A percentile compares a stretch with the other conserved stretches of the same genome.
These are phyloP conservation scores for Lachnellula hyalina DNA, from an alignment of 2,329 filamentous ascomycete genomes.

Conservation along the genomic window DNA sequence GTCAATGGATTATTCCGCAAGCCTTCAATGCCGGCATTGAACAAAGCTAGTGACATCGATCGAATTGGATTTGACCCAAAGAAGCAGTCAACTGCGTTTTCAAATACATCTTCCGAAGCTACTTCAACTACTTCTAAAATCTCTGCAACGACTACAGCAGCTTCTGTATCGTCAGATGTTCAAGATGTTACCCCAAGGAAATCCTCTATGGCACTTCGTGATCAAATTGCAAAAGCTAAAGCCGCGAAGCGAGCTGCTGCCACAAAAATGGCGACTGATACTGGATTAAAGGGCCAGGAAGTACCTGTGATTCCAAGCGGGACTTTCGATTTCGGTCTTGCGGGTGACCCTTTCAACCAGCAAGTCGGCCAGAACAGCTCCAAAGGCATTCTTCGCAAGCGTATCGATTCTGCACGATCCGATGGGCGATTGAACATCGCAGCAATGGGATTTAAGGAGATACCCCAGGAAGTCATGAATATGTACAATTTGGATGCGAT, in stretches of 20 bases:
- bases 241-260: conserved; percentile 62
- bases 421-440: conserved; percentile 86
- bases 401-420: conserved; percentile 66
- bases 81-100: conserved; percentile 24
- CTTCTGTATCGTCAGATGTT: conserved; percentile 27
- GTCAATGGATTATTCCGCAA: conserved; percentile 51
- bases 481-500: conserved; percentile 82
- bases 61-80: conserved; percentile 21
- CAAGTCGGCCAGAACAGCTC: conserved; percentile 49
- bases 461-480: conserved; percentile 75
- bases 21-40: conserved; percentile 42
- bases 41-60: conserved; percentile 25
- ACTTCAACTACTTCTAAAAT: conserved; percentile 19
- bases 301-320: conserved; percentile 43
- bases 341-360: conserved; percentile 67
- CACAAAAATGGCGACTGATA: conserved; percentile 32
- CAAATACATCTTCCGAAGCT: conserved; percentile 25
- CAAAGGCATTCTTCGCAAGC: conserved; percentile 65
- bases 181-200: conserved; percentile 47
- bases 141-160: conserved; percentile 13
- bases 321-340: conserved; percentile 54
- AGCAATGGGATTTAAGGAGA: conserved; percentile 70
- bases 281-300: conserved; percentile 24
- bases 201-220: conserved; percentile 74
- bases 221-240: conserved; percentile 90